Evolutionary conservation across 2,329 filamentous ascomycete species (phyloP), one percentile per base, ranked within the genome.

Genomic region (Proliferodiscus dingleyae): DNA sequence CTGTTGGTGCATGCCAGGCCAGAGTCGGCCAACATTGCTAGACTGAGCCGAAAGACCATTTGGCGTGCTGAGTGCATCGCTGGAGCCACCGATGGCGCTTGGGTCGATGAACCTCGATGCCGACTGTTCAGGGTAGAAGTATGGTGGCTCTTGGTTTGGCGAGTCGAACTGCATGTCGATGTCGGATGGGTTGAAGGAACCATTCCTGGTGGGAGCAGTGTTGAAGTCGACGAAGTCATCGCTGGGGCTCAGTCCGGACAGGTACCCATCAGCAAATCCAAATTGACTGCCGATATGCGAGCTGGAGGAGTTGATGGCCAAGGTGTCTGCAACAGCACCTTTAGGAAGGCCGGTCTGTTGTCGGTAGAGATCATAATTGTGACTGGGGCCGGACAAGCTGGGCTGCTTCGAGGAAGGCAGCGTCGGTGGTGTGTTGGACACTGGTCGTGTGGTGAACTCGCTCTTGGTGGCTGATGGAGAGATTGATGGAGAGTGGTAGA

Each of bases 271-370:
- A 8, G 67, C 69, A 59, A 75, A 81, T 41, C 73, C 74, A 26
- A 60, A 63, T 10, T 61, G 58, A 46, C n/a, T 29, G 36, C 71
- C 68, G 58, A 81, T 71, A 61, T 75, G 73, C 36, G 67, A 63
- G 56, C 66, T 75, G 53, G 68, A 69, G 61, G 85, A 76, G 65
- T 87, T 89, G 59, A 93, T 78, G 28, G 87, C 85, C 62, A 93
- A 78, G 10, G 90, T 86, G 66, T 80, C 87, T 33, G 85, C 82
- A 52, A 93, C 73, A 42, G 89, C 90, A 51, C 89, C 89, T 1
- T 88, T 84, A 0, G 93, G 88, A 23, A 96, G 82, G 53, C 90
- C 89, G 3, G 93, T 96, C 72, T 96, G 90, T 66, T 98, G 93
- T 71, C 89, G 87, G 72, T 96, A 94, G 63, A 88, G 82, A 61